phyloP scores from a whole-genome alignment of 306 rosid genomes.

The Parietaria judaica region DNA sequence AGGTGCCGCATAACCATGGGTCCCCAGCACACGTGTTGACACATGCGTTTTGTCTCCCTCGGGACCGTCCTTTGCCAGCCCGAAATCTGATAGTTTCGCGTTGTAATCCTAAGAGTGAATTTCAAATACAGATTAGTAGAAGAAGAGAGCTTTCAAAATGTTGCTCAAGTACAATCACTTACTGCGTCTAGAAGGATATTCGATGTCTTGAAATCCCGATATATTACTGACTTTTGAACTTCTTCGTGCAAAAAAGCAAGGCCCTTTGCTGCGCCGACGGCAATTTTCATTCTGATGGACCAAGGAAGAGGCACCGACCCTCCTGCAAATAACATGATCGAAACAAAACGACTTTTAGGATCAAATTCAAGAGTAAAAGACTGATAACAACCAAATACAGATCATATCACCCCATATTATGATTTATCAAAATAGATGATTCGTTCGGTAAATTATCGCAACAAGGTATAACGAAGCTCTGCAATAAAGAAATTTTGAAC shows the following conservation, averaged over 20 bases:
- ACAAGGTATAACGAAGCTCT: neutral
- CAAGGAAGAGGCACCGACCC: slow-evolving; percentile 99
- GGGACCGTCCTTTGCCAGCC: slow-evolving; percentile 97
- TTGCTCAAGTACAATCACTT: slow-evolving; percentile 21
- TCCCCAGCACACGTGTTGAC: slow-evolving; percentile 96
- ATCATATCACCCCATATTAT: neutral
- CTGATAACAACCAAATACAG: slow-evolving; percentile 2
- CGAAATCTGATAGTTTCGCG: slow-evolving; percentile 92
- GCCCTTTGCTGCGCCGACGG: slow-evolving; percentile 95
- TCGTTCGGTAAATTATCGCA: neutral
- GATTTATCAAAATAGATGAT: neutral
- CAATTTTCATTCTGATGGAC: slow-evolving; percentile 93
- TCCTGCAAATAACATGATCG: slow-evolving; percentile 42
- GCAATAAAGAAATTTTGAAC: neutral
- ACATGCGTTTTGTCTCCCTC: slow-evolving; percentile 94
- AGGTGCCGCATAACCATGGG: slow-evolving; percentile 96
- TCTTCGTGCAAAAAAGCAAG: slow-evolving; percentile 93
- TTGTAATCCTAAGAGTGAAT: slow-evolving; percentile 64
- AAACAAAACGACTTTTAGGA: slow-evolving; percentile 29
- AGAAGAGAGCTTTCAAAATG: slow-evolving; percentile 10
- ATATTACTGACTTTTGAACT: slow-evolving; percentile 73
- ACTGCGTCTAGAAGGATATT: slow-evolving; percentile 91
- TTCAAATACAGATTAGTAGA: slow-evolving; percentile 15
- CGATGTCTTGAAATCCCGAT: slow-evolving; percentile 96
- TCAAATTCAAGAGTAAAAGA: slow-evolving; percentile 5